Evolutionary conservation across 2,329 filamentous ascomycete species (phyloP).

Genomic region (Cryoendolithus antarcticus): DNA sequence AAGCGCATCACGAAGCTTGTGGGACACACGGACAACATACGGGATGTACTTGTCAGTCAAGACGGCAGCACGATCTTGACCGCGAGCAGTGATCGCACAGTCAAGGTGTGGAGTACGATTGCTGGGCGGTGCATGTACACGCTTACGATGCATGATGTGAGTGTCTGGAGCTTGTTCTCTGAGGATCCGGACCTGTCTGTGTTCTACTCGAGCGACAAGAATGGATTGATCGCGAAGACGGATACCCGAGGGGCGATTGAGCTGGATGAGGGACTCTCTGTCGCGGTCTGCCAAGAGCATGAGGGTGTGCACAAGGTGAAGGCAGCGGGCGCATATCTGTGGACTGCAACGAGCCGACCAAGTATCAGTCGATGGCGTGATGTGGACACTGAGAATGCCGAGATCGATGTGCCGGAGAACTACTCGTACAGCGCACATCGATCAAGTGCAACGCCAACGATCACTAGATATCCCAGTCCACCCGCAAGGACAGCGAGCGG

Average conservation of each 20-base stretch:
- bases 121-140: slow-evolving; percentile 96
- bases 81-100: slow-evolving; percentile 87
- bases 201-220: slow-evolving; percentile 91
- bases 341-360: slow-evolving; percentile 81
- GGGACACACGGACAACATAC: slow-evolving; percentile 88
- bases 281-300: slow-evolving; percentile 83
- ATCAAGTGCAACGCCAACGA: slow-evolving; percentile 37
- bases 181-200: slow-evolving; percentile 72
- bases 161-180: slow-evolving; percentile 91
- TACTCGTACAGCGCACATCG: slow-evolving; percentile 39
- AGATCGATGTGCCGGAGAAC: slow-evolving; percentile 46
- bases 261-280: slow-evolving; percentile 75
- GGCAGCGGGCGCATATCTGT: slow-evolving; percentile 61
- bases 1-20: slow-evolving; percentile 92
- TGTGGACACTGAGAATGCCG: slow-evolving; percentile 62
- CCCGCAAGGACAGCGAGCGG: slow-evolving; percentile 13
- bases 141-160: slow-evolving; percentile 96
- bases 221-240: slow-evolving; percentile 89
- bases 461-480: slow-evolving; percentile 29
- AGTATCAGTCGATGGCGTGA: slow-evolving; percentile 89
- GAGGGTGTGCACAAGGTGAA: slow-evolving; percentile 60
- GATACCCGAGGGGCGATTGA: slow-evolving; percentile 67
- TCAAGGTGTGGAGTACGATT: slow-evolving; percentile 96
- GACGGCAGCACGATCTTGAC: slow-evolving; percentile 86
- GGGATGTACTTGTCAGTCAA: slow-evolving; percentile 79